Percentiles rank a stretch among this genome's conserved stretches.
Conservation (phyloP, 805 yeast genomes). For the Starmerella geochares region DNA sequence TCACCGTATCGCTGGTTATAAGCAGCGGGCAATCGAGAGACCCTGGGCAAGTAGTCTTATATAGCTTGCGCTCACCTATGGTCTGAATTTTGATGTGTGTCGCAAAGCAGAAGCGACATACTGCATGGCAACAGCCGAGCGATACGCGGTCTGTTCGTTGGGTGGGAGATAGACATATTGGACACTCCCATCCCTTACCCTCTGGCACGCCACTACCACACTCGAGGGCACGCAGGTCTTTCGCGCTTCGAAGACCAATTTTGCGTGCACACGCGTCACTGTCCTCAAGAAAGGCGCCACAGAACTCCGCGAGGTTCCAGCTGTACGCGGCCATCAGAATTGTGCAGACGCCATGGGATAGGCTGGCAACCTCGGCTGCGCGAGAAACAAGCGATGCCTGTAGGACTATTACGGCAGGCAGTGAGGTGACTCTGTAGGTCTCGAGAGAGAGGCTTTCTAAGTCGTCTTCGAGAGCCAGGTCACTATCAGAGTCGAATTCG, state of each 20-base stretch:
- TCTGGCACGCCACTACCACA: conserved; percentile 10
- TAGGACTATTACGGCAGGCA: not conserved
- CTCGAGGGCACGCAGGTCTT: not conserved
- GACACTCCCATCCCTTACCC: conserved; percentile 16
- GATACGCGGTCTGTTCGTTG: not conserved
- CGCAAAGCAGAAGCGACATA: conserved; percentile 59
- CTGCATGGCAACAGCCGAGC: conserved; percentile 59
- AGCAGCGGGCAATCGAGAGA: conserved; percentile 39
- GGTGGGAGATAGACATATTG: conserved; percentile 8
- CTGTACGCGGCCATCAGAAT: conserved; percentile 13
- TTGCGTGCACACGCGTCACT: conserved; percentile 6
- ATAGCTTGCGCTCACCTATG: conserved; percentile 29
- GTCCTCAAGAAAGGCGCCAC: conserved; percentile 9
- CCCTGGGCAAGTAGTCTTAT: conserved; percentile 53
- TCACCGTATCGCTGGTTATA: conserved; percentile 31
- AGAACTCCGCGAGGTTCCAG: conserved; percentile 16
- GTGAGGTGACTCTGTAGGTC: not conserved
- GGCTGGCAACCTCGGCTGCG: conserved; percentile 11
- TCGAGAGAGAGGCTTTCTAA: not conserved
- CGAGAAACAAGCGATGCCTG: not conserved
- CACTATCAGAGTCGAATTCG: conserved; percentile 1
- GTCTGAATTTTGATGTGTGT: conserved; percentile 45
- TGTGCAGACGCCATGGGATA: not conserved
- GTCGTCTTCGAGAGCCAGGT: not conserved
- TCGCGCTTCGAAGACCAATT: not conserved